A percentile compares a stretch with the other conserved stretches of the same genome.
phyloP scores from a whole-genome alignment of 129 eudicot genomes.

The Pulicaria dysenterica region DNA sequence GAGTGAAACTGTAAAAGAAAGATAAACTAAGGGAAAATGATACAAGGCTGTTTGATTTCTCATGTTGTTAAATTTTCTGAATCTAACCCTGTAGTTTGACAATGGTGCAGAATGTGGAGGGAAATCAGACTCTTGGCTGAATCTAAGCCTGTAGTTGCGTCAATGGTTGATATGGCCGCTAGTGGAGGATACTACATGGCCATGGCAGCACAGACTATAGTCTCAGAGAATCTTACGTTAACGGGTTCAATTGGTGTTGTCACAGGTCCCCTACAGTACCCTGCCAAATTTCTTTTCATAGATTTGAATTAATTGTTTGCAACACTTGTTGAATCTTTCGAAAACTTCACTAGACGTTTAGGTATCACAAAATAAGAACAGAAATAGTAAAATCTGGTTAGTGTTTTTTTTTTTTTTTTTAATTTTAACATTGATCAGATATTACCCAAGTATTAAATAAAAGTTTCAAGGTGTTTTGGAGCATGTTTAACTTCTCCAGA shows the following conservation, averaged over 20 bases:
- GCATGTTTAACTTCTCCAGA: too few species aligned
- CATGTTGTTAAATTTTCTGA: not conserved
- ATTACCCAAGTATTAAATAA: too few species aligned
- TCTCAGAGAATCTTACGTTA: slow-evolving; percentile 75
- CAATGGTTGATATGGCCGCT: slow-evolving; percentile 87
- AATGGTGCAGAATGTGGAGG: slow-evolving; percentile 75
- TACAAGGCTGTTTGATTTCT: not conserved
- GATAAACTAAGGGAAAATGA: not conserved
- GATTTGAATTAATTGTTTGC: not conserved
- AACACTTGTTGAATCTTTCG: not conserved
- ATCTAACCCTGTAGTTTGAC: not conserved
- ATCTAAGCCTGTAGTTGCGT: slow-evolving; percentile 75
- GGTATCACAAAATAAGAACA: slow-evolving; percentile 1
- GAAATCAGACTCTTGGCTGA: slow-evolving; percentile 74
- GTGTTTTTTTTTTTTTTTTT: not conserved
- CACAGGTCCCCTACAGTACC: slow-evolving; percentile 42
- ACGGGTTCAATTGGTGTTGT: slow-evolving; percentile 95
- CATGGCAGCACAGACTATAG: slow-evolving; percentile 77
- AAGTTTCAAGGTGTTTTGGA: too few species aligned
- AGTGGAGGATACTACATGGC: slow-evolving; percentile 97
- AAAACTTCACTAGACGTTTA: not conserved
- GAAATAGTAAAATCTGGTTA: not conserved
- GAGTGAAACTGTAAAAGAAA: not conserved
- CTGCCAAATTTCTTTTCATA: not conserved
- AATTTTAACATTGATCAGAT: not conserved